These are phyloP conservation scores for Podospora appendiculata DNA, from an alignment of 495 filamentous ascomycete species.

Conservation along the genomic window DNA sequence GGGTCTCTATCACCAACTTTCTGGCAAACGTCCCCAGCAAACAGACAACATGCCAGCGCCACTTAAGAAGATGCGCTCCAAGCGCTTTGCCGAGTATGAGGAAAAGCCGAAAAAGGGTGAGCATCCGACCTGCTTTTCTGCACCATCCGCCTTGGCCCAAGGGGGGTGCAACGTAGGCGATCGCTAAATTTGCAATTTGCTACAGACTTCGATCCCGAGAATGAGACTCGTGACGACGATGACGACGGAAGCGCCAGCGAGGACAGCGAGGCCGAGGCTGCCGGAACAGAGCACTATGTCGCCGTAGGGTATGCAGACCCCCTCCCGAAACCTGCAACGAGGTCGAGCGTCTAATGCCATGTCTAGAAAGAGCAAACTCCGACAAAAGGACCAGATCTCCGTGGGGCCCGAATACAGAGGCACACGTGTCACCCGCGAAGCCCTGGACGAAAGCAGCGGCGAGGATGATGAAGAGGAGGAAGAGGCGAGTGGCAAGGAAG, in stretches of 20 bases:
- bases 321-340: not conserved
- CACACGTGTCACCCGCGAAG: conserved; percentile 65
- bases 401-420: conserved; percentile 82
- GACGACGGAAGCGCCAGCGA: conserved; percentile 49
- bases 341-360: not conserved
- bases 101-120: conserved; percentile 35
- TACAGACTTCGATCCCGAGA: conserved; percentile 85
- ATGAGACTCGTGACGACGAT: conserved; percentile 45
- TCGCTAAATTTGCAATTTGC: not conserved
- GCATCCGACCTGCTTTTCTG: not conserved
- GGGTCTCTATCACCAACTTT: conserved; percentile 1
- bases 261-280: conserved; percentile 41
- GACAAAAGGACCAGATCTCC: conserved; percentile 55
- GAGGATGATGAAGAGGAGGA: conserved; percentile 34
- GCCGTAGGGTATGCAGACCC: conserved; percentile 56
- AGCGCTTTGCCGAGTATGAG: conserved; percentile 31
- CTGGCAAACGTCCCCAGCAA: conserved; percentile 1
- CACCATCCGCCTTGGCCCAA: too few relatives aligned
- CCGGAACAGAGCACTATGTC: conserved; percentile 75
- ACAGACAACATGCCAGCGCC: conserved; percentile 20
- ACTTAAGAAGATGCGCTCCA: conserved; percentile 25
- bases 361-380: conserved; percentile 71
- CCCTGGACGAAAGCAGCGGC: conserved; percentile 43
- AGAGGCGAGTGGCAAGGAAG: conserved; percentile 28
- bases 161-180: too few relatives aligned